Evolutionary conservation across 1,284 basidiomycete genomes (phyloP).

Genomic region (Papiliotrema terrestris): DNA sequence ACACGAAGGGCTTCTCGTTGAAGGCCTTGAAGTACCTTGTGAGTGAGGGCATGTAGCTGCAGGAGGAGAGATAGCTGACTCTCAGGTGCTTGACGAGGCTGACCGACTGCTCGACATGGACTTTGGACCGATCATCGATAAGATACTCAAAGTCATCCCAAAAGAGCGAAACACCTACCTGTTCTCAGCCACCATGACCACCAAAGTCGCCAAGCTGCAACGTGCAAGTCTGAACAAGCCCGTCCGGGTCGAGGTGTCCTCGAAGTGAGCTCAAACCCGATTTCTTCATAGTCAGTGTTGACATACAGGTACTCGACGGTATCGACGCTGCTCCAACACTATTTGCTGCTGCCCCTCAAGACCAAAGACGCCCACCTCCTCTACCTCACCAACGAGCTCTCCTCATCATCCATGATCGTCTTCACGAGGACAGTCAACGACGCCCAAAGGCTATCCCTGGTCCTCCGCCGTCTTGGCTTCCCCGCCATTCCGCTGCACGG

Average conservation of each 20-base stretch:
- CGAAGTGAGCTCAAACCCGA: slow-evolving; percentile 63
- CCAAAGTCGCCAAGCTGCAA: slow-evolving; percentile 96
- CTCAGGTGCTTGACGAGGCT: slow-evolving; percentile 91
- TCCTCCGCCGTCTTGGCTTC: slow-evolving; percentile 87
- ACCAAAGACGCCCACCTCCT: slow-evolving; percentile 92
- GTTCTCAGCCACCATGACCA: slow-evolving; percentile 99
- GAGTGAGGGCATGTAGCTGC: slow-evolving; percentile 29
- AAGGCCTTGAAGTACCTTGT: slow-evolving; percentile 86
- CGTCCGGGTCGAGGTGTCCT: slow-evolving; percentile 87
- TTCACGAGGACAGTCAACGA: slow-evolving; percentile 96
- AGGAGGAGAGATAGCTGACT: too few species aligned
- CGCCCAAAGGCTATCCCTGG: slow-evolving; percentile 82
- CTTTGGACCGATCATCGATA: slow-evolving; percentile 95
- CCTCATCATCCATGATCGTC: slow-evolving; percentile 90
- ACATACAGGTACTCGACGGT: slow-evolving; percentile 85
- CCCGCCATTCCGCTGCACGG: slow-evolving; percentile 95
- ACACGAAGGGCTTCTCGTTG: slow-evolving; percentile 95
- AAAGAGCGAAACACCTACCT: slow-evolving; percentile 93
- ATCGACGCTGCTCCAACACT: slow-evolving; percentile 91
- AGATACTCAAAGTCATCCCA: slow-evolving; percentile 92
- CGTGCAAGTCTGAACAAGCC: slow-evolving; percentile 93
- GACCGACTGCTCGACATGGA: slow-evolving; percentile 96
- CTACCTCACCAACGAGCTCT: slow-evolving; percentile 82
- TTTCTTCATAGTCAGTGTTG: background rate
- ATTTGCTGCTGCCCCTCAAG: slow-evolving; percentile 87